Base-by-base conservation (phyloP, 1,284 basidiomycete species). In the Fomitopsis pinicola region DNA sequence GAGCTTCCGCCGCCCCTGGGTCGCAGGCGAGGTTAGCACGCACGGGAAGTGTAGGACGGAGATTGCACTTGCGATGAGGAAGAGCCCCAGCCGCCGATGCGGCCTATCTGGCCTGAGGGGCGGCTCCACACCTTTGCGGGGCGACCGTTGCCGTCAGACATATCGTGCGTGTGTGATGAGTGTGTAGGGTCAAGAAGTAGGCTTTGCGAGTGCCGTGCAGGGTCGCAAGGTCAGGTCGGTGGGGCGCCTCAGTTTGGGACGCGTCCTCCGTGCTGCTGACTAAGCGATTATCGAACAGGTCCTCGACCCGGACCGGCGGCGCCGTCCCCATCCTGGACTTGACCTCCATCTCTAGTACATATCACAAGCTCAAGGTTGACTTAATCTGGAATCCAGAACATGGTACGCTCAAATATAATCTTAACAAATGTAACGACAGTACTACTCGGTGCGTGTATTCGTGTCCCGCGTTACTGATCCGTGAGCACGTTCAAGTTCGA, bases 91-190 rank as follows among this genome's bases (percentile, higher is more conserved):
- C 64, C 67, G 14, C 72, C 72, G 33, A 72, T 63, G 52, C 71
- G 70, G 40, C 72, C 72, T 48, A 72, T 67, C 68, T 67, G 22
- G 70, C 66, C 10, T 59, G 77, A 62, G 0, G 80, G 76, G 42
- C 77, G 75, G 12, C 74, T 72, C 84, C 86, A 87, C 2, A 73
- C 64, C 42, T 46, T 30, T 70, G 30, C 57, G n/a, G 61, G 61
- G 22, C 62, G 62, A 28, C 55, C 42, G 5, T 66, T 64, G 17
- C 63, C 64, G 60, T 62, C 64, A 19, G 68, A 60, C 68, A 69
- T 69, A 8, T 60, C 4, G 26, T 30, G 17, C 14, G 55, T 22
- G 15, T 17, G 12, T 55, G 35, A 26, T 19, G 42, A 14, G n/a
- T 33, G 36, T 46, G 22, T 46, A 3, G 44, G n/a, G 9, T 19